Conservation (phyloP, 176 grass and related monocot species). For the Paspalum notatum region DNA sequence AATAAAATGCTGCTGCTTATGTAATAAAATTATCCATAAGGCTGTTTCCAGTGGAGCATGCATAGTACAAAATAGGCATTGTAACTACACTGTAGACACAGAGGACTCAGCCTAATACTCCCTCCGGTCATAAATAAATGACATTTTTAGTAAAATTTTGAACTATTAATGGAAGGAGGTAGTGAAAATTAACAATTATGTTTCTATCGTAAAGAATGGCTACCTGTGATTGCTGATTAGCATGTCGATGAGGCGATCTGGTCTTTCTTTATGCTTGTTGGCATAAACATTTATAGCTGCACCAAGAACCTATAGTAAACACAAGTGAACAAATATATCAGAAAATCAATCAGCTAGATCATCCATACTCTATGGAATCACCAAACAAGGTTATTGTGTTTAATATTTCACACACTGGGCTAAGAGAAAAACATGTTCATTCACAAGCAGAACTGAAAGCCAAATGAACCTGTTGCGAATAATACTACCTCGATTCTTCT, state of each 20-base stretch:
- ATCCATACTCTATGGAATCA: slow-evolving; percentile 22
- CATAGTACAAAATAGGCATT: too few species aligned
- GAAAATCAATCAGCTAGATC: slow-evolving; percentile 25
- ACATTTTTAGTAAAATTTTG: too few species aligned
- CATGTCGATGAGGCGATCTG: slow-evolving; percentile 97
- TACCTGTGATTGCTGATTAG: slow-evolving; percentile 94
- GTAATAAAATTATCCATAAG: neutral
- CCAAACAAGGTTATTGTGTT: slow-evolving; percentile 5
- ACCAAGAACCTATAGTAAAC: slow-evolving; percentile 79
- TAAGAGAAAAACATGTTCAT: slow-evolving; percentile 21
- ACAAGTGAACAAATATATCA: slow-evolving; percentile 48
- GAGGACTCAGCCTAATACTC: too few species aligned
- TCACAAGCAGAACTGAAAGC: slow-evolving; percentile 29
- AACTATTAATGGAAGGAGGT: too few species aligned
- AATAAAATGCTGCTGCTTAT: neutral
- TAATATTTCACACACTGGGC: slow-evolving; percentile 4
- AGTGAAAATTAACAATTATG: neutral
- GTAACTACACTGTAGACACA: too few species aligned
- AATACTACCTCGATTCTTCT: neutral
- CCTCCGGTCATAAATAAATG: too few species aligned
- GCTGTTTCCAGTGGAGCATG: too few species aligned
- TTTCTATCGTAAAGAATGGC: neutral
- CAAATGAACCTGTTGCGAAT: slow-evolving; percentile 15
- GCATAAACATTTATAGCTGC: slow-evolving; percentile 92
- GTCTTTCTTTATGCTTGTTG: slow-evolving; percentile 91